Conservation (phyloP, 2,329 filamentous ascomycete species). For the Emmonsiellopsis sp. region DNA sequence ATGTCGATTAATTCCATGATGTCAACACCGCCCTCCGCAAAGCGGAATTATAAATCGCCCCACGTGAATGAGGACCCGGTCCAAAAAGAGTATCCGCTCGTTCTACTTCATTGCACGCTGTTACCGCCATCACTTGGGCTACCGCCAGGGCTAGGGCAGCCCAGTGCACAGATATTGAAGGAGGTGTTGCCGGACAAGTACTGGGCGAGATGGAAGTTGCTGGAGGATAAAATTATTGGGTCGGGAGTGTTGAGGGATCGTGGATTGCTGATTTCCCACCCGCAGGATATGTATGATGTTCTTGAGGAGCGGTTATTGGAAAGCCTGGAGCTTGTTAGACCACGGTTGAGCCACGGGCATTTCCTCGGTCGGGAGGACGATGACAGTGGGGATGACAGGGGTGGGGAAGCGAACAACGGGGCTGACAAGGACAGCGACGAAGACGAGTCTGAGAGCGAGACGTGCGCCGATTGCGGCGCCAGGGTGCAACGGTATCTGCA, state of each 20-base stretch:
- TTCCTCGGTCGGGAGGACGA: slow-evolving; percentile 36
- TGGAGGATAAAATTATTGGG: slow-evolving; percentile 43
- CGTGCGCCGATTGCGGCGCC: slow-evolving; percentile 43
- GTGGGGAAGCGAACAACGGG: slow-evolving; percentile 22
- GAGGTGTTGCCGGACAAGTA: slow-evolving; percentile 40
- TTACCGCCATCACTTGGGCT: slow-evolving; percentile 43
- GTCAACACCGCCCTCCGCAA: slow-evolving; percentile 26
- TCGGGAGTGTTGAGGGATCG: slow-evolving; percentile 48
- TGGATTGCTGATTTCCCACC: slow-evolving; percentile 54
- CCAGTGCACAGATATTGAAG: slow-evolving; percentile 35
- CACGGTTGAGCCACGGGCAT: slow-evolving; percentile 50
- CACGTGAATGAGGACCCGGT: neutral
- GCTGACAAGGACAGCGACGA: slow-evolving; percentile 28
- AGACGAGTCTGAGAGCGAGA: slow-evolving; percentile 23
- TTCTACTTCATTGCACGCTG: slow-evolving; percentile 52
- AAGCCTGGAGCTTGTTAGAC: slow-evolving; percentile 46
- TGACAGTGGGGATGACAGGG: slow-evolving; percentile 19
- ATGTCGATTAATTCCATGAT: slow-evolving; percentile 24
- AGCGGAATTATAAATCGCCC: slow-evolving; percentile 15
- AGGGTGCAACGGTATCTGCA: slow-evolving; percentile 34
- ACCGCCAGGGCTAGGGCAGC: slow-evolving; percentile 23
- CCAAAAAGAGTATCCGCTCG: slow-evolving; percentile 43
- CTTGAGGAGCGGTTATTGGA: slow-evolving; percentile 54
- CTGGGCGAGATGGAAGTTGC: slow-evolving; percentile 38
- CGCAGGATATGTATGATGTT: slow-evolving; percentile 52